Percentiles rank a stretch among this genome's conserved stretches.
Evolutionary conservation across 495 filamentous ascomycete genomes (phyloP).

Genomic region (Penicillium dipodomyicola): DNA sequence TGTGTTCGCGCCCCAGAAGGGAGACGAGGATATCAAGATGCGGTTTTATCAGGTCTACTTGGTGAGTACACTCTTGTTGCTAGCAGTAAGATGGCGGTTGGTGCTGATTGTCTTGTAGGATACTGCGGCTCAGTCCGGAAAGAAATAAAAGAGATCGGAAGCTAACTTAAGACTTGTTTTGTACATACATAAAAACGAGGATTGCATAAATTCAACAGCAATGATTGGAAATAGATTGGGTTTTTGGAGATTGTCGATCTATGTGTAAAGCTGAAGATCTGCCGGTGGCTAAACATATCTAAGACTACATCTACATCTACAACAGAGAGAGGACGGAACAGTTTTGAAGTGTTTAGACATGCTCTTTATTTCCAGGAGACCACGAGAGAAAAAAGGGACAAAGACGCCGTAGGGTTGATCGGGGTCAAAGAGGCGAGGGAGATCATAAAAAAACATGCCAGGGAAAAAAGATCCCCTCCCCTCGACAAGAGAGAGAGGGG

Average conservation of each 20-base stretch:
- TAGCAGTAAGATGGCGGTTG: background rate
- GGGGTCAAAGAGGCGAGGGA: conserved; percentile 33
- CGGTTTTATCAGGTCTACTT: conserved; percentile 66
- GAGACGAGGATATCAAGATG: conserved; percentile 51
- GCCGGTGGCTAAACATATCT: background rate
- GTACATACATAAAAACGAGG: background rate
- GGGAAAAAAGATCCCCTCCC: conserved; percentile 24
- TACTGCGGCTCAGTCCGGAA: conserved; percentile 40
- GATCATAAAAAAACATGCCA: conserved; percentile 27
- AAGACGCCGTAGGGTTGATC: conserved; percentile 32
- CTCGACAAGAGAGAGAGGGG: conserved; percentile 15
- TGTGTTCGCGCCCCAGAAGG: conserved; percentile 43
- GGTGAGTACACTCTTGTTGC: conserved; percentile 36
- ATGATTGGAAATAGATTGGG: background rate
- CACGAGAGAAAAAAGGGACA: conserved; percentile 36
- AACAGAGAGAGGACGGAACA: conserved; percentile 17
- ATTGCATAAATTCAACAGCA: background rate
- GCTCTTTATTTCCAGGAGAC: conserved; percentile 42
- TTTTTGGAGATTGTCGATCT: background rate
- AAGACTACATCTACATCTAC: conserved; percentile 16
- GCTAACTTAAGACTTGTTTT: background rate
- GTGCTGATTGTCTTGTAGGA: conserved; percentile 25
- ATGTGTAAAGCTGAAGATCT: background rate
- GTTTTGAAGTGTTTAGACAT: conserved; percentile 35
- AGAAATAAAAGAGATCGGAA: conserved; percentile 26